phyloP scores from a whole-genome alignment of 2,329 filamentous ascomycete species.

The Thelonectria olida region DNA sequence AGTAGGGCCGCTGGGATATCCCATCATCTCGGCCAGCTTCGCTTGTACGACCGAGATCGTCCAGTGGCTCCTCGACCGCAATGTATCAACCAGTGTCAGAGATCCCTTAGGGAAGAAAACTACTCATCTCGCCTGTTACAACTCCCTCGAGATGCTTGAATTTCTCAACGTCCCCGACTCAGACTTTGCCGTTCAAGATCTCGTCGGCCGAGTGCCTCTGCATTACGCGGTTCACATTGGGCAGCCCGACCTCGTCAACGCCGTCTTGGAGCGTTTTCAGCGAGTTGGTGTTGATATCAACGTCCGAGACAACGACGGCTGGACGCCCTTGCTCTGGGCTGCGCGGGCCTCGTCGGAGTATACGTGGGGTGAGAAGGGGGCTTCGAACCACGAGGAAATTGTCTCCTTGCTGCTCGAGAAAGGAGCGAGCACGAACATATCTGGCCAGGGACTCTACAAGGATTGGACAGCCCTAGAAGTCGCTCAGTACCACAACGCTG shows the following conservation, averaged over 20 bases:
- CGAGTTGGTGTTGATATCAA: background rate
- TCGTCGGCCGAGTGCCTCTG: conserved; percentile 2
- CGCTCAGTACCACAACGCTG: background rate
- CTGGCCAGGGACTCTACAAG: background rate
- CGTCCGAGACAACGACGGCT: conserved; percentile 12
- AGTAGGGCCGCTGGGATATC: background rate
- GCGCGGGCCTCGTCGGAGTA: background rate
- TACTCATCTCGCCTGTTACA: conserved; percentile 17
- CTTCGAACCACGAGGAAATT: background rate
- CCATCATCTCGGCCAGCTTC: conserved; percentile 8
- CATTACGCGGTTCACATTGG: conserved; percentile 14
- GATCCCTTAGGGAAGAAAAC: background rate
- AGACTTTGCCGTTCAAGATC: conserved; percentile 1
- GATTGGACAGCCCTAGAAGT: background rate
- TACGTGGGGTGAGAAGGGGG: background rate
- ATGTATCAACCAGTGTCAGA: background rate
- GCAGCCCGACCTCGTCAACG: background rate
- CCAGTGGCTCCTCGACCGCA: background rate
- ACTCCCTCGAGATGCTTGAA: conserved; percentile 6
- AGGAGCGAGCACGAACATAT: background rate
- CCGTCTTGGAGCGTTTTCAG: background rate
- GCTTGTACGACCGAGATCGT: background rate
- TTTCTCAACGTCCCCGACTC: conserved; percentile 7
- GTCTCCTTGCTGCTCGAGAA: background rate
- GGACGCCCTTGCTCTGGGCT: conserved; percentile 22